Conservation (phyloP, 495 filamentous ascomycete species). For the Xylaria palmicola region DNA sequence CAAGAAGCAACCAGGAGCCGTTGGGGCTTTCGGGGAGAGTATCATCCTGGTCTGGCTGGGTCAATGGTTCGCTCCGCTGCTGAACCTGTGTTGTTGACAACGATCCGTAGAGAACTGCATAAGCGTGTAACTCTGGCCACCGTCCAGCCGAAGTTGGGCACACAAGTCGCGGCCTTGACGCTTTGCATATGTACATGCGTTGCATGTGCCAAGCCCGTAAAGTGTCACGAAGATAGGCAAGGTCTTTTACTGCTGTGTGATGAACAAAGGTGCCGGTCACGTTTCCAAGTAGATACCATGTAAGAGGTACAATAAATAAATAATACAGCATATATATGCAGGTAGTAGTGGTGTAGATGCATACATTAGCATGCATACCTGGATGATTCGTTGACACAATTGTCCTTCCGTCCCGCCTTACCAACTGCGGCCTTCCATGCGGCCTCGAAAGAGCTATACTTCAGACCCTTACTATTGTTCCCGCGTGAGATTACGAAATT, state of each 20-base stretch:
- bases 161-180: conserved; percentile 13
- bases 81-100: conserved; percentile 6
- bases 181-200: conserved; percentile 18
- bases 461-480: neutral
- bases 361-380: conserved; percentile 7
- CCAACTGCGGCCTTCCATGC: conserved; percentile 10
- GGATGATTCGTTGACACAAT: conserved; percentile 1
- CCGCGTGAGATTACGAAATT: conserved; percentile 12
- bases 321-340: neutral
- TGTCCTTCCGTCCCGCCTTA: conserved; percentile 7
- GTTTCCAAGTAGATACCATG: too few relatives aligned
- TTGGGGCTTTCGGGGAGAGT: neutral
- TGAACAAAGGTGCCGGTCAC: conserved; percentile 15
- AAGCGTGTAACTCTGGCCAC: conserved; percentile 8
- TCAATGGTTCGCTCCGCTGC: neutral
- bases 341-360: neutral
- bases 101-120: conserved; percentile 12
- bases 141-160: neutral
- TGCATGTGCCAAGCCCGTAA: conserved; percentile 7
- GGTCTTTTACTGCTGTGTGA: conserved; percentile 4
- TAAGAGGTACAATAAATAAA: neutral
- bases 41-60: neutral
- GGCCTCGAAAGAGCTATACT: conserved; percentile 5
- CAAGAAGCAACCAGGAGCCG: neutral
- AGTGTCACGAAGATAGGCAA: neutral